These are phyloP conservation scores for Ceratocystis huliohia DNA, from an alignment of 2,329 filamentous ascomycete genomes.

Conservation along the genomic window DNA sequence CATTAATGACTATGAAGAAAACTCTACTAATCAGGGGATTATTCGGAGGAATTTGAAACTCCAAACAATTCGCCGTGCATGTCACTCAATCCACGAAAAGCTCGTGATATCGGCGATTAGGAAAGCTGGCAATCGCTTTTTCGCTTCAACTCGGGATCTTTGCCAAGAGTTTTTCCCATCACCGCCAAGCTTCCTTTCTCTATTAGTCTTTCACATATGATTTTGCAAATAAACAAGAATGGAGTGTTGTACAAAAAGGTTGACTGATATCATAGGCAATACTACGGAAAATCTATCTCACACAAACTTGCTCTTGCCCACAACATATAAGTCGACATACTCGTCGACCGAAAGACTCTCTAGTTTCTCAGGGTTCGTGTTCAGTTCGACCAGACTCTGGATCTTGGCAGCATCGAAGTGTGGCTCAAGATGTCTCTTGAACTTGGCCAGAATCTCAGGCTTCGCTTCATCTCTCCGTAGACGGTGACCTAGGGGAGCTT, in stretches of 20 bases:
- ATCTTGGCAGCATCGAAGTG: slow-evolving; percentile 70
- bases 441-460: slow-evolving; percentile 92
- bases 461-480: slow-evolving; percentile 90
- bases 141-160: slow-evolving; percentile 10
- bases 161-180: not conserved
- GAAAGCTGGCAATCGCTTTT: not conserved
- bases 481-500: slow-evolving; percentile 88
- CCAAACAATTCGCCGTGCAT: not conserved
- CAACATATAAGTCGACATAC: slow-evolving; percentile 75
- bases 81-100: not conserved
- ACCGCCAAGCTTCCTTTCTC: not conserved
- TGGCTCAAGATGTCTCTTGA: slow-evolving; percentile 75
- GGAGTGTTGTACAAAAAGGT: not conserved
- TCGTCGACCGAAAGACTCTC: slow-evolving; percentile 77
- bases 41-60: not conserved
- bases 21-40: not conserved
- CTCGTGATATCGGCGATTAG: not conserved
- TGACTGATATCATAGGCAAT: not conserved
- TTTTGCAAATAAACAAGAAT: not conserved
- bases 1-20: not conserved
- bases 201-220: not conserved
- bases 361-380: slow-evolving; percentile 59
- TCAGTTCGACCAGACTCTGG: slow-evolving; percentile 66
- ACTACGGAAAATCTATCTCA: not conserved
- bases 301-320: slow-evolving; percentile 37